Evolutionary conservation across 371 early-diverging fungal species (phyloP).

Genomic region (Blastocladiella emersonii): DNA sequence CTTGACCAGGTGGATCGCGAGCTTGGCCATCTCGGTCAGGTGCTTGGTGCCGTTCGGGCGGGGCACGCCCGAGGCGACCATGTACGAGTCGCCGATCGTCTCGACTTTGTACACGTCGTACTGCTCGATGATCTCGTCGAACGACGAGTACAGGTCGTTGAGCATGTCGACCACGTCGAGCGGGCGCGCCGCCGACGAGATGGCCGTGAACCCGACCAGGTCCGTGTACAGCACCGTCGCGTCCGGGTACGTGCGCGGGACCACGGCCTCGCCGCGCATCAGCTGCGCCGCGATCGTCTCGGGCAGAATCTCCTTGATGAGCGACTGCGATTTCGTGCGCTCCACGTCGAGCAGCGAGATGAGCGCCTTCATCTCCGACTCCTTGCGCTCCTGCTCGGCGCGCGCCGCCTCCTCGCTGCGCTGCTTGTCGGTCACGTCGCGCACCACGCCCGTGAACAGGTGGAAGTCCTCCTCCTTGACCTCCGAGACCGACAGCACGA

Average conservation of each 20-base stretch:
- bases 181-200: slow-evolving; percentile 13
- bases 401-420: slow-evolving; percentile 6
- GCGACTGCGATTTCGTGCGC: slow-evolving; percentile 10
- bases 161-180: slow-evolving; percentile 16
- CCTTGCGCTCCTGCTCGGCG: slow-evolving; percentile 7
- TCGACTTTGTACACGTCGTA: slow-evolving; percentile 28
- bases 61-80: slow-evolving; percentile 23
- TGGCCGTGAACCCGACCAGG: slow-evolving; percentile 18
- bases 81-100: slow-evolving; percentile 20
- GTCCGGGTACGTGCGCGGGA: slow-evolving; percentile 15
- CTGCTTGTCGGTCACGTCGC: slow-evolving; percentile 23
- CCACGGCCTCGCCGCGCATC: slow-evolving; percentile 14
- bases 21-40: slow-evolving; percentile 18
- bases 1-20: slow-evolving; percentile 4
- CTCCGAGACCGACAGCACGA: slow-evolving; percentile 20
- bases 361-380: slow-evolving; percentile 9
- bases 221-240: slow-evolving; percentile 24
- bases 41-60: slow-evolving; percentile 16
- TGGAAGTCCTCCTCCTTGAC: slow-evolving; percentile 19
- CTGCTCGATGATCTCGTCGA: slow-evolving; percentile 19
- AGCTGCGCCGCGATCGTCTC: slow-evolving; percentile 17
- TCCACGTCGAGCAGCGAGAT: slow-evolving; percentile 5
- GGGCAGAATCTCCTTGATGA: slow-evolving; percentile 25
- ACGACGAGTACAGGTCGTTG: slow-evolving; percentile 19
- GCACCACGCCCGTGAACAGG: slow-evolving; percentile 24